Percentiles rank a stretch among this genome's conserved stretches.
Conservation (phyloP, 2,329 filamentous ascomycete genomes). For the Pseudogymnoascus sp. region DNA sequence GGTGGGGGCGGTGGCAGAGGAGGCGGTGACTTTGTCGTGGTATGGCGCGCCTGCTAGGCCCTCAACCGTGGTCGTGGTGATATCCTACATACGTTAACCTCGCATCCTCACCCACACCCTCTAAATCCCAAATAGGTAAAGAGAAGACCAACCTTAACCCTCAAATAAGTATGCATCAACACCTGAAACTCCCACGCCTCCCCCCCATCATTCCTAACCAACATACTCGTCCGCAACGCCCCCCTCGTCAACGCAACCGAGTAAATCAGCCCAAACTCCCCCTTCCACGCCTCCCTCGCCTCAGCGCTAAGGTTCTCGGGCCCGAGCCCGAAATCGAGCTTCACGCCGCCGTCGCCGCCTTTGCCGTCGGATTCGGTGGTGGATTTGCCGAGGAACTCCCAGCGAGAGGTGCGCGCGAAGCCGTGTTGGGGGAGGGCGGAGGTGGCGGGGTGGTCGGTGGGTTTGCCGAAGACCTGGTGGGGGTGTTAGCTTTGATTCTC, state of each 20-base stretch:
- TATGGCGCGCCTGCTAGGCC: conserved; percentile 72
- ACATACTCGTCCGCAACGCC: conserved; percentile 69
- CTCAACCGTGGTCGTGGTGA: conserved; percentile 60
- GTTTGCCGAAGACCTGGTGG: conserved; percentile 71
- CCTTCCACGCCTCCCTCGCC: conserved; percentile 67
- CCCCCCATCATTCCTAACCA: conserved; percentile 80
- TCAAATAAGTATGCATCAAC: conserved; percentile 85
- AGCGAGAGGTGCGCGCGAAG: conserved; percentile 79
- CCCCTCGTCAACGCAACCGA: conserved; percentile 75
- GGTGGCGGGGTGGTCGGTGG: conserved; percentile 68
- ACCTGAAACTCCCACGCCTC: conserved; percentile 84
- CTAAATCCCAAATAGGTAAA: neutral
- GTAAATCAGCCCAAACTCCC: conserved; percentile 84
- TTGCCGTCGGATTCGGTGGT: conserved; percentile 50
- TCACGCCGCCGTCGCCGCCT: conserved; percentile 60
- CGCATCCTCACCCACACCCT: neutral
- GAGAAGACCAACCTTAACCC: conserved; percentile 57
- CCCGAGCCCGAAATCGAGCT: conserved; percentile 91
- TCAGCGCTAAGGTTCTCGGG: conserved; percentile 60
- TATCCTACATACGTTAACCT: conserved; percentile 51
- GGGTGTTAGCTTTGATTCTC: neutral
- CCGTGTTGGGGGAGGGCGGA: conserved; percentile 82
- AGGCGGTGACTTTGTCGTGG: conserved; percentile 68
- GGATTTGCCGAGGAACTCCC: conserved; percentile 91
- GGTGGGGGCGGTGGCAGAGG: conserved; percentile 49